phyloP scores from a whole-genome alignment of 331 rosid genomes.

The Pyracantha coccinea region DNA sequence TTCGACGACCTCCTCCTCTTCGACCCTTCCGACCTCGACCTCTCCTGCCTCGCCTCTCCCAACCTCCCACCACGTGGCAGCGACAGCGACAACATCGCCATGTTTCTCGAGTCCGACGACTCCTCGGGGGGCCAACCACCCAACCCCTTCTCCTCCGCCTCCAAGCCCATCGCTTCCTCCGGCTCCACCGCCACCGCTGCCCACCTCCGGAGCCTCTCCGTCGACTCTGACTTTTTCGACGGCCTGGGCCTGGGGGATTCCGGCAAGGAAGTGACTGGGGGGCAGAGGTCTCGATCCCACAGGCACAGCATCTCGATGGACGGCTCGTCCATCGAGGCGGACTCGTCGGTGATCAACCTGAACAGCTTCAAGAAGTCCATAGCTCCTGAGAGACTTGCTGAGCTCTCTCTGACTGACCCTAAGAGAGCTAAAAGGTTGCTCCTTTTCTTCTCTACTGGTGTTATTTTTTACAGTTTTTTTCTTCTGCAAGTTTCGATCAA shows the following conservation, averaged over 20 bases:
- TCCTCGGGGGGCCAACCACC: slow-evolving; percentile 14
- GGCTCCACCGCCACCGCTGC: slow-evolving; percentile 10
- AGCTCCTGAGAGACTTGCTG: slow-evolving; percentile 84
- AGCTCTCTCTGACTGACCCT: slow-evolving; percentile 89
- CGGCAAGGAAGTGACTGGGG: slow-evolving; percentile 18
- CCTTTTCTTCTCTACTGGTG: background rate
- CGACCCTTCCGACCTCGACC: slow-evolving; percentile 81
- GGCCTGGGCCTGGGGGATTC: slow-evolving; percentile 28
- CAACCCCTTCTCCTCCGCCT: slow-evolving; percentile 8
- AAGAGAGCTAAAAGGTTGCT: slow-evolving; percentile 78
- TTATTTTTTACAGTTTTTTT: background rate
- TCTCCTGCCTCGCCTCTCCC: slow-evolving; percentile 47
- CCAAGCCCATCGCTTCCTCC: slow-evolving; percentile 1
- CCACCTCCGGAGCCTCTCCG: slow-evolving; percentile 61
- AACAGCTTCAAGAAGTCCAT: slow-evolving; percentile 70
- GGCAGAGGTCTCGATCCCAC: slow-evolving; percentile 40
- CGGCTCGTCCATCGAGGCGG: slow-evolving; percentile 68
- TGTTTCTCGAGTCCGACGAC: slow-evolving; percentile 51
- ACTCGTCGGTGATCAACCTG: slow-evolving; percentile 18
- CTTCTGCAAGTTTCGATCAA: background rate
- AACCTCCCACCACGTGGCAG: slow-evolving; percentile 14
- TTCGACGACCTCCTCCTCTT: slow-evolving; percentile 76
- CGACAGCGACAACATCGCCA: background rate
- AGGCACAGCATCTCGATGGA: slow-evolving; percentile 89
- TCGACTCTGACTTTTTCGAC: slow-evolving; percentile 83